Base-by-base conservation (phyloP, 192 early-diverging fungal genomes). In the Phlyctochytrium planicorne region DNA sequence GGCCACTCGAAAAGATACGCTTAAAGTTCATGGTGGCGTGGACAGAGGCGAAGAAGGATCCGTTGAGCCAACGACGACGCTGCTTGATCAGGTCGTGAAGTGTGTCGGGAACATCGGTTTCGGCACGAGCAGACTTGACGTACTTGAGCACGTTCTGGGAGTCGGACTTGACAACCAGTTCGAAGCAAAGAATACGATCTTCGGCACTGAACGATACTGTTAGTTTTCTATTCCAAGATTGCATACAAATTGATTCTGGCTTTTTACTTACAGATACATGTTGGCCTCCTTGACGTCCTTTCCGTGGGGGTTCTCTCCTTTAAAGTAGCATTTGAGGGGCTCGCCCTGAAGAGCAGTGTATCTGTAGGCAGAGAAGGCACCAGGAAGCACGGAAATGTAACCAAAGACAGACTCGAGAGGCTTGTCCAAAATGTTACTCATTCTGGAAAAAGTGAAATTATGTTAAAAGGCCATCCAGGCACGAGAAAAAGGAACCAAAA, bases 131-230 rank as follows among this genome's bases (percentile, higher is more conserved):
- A 2, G 71, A 59, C 69, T 85, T 86, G 50, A 82, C 84, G 71
- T 91, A 92, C 60, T 84, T 83, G 14, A 92, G 76, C 1, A 90
- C 59, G 84, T 89, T 90, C 3, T 73, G 68, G 35, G 78, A 76
- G 31, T 77, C 67, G 14, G 60, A 63, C 62, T 90, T 93, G 57
- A 90, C 82, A 0, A 93, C 87, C 52, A 93, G 75, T 78, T 93
- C 91, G 76, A 91, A 93, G 72, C 91, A 93, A 23, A 93, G 77
- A 57, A 93, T 93, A 63, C 91, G 87, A 71, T 93, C 91, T 76
- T 93, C 91, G 20, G 91, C 91, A 59, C 85, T 73, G 40, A 85
- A 86, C 40, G 23, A 36, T 65, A 62, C 24, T 0, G 40, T 6
- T 0, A 14, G n/a, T n/a, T n/a, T n/a, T n/a, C n/a, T n/a, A 24